phyloP scores from a whole-genome alignment of 176 grass and related monocot species.

The Zea luxurians region DNA sequence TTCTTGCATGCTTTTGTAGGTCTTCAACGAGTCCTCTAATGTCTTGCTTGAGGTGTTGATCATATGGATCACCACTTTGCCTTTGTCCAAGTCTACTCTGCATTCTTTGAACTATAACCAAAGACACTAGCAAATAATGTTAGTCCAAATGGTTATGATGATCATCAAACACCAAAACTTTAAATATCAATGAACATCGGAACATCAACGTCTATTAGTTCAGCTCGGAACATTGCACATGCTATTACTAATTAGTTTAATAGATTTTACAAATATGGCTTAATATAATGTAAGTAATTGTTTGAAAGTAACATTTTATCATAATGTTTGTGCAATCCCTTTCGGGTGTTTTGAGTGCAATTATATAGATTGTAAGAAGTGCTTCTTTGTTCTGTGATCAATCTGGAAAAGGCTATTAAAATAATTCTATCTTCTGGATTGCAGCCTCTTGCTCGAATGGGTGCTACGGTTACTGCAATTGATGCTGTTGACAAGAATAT shows the following conservation, averaged over 20 bases:
- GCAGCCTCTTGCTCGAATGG: constrained; percentile 92
- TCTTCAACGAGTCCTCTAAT: too few species aligned
- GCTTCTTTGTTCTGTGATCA: constrained; percentile 9
- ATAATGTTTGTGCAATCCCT: background rate
- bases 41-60: too few species aligned
- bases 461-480: constrained; percentile 84
- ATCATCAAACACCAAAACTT: too few species aligned
- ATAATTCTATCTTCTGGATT: constrained; percentile 15
- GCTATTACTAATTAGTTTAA: background rate
- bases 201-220: background rate
- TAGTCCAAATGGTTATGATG: too few species aligned
- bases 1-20: too few species aligned
- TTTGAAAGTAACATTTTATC: constrained; percentile 12
- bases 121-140: too few species aligned
- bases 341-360: background rate
- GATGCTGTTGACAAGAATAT: constrained; percentile 95
- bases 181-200: too few species aligned
- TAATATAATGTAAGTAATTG: constrained; percentile 3
- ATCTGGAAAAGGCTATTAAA: background rate
- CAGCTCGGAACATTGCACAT: background rate
- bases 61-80: too few species aligned
- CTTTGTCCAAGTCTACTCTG: too few species aligned
- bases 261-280: background rate
- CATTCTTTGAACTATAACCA: too few species aligned
- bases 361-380: background rate